Evolutionary conservation across 2,329 filamentous ascomycete species (phyloP).

Genomic region (Pleurostoma richardsiae): DNA sequence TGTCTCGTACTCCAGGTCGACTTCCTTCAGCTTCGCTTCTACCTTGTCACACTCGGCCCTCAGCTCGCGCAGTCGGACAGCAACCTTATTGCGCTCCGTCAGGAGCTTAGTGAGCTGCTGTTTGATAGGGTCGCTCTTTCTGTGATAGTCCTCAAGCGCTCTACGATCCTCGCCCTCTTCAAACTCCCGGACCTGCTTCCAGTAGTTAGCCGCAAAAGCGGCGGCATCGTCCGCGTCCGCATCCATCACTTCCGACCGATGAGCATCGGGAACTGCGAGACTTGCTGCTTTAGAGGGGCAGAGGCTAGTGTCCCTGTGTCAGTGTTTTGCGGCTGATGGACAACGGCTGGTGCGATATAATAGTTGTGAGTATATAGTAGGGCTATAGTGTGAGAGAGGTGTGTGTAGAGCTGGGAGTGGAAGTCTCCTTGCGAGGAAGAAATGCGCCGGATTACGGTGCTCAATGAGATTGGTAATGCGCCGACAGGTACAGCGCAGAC

Average conservation of each 20-base stretch:
- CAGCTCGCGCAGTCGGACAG: conserved; percentile 29
- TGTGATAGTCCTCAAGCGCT: conserved; percentile 24
- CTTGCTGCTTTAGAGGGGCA: too few species aligned
- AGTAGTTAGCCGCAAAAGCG: conserved; percentile 28
- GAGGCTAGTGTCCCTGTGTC: too few species aligned
- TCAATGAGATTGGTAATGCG: too few species aligned
- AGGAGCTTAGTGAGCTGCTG: conserved; percentile 26
- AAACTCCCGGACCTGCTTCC: conserved; percentile 9
- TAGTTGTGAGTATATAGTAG: too few species aligned
- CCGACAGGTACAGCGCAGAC: too few species aligned
- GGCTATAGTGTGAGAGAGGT: too few species aligned
- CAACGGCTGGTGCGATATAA: too few species aligned
- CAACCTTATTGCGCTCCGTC: conserved; percentile 27
- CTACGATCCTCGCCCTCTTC: conserved; percentile 19
- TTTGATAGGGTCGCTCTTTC: conserved; percentile 20
- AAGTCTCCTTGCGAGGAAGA: too few species aligned
- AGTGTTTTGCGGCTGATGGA: too few species aligned
- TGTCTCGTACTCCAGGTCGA: conserved; percentile 7
- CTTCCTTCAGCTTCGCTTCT: conserved; percentile 7
- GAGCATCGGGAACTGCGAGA: too few species aligned
- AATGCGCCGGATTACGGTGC: too few species aligned
- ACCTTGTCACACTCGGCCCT: conserved; percentile 9
- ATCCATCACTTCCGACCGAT: neutral
- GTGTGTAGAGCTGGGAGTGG: too few species aligned
- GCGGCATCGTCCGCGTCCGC: conserved; percentile 24